Base-by-base conservation (phyloP, 257 asterid genomes). In the Jacaranda mimosifolia region DNA sequence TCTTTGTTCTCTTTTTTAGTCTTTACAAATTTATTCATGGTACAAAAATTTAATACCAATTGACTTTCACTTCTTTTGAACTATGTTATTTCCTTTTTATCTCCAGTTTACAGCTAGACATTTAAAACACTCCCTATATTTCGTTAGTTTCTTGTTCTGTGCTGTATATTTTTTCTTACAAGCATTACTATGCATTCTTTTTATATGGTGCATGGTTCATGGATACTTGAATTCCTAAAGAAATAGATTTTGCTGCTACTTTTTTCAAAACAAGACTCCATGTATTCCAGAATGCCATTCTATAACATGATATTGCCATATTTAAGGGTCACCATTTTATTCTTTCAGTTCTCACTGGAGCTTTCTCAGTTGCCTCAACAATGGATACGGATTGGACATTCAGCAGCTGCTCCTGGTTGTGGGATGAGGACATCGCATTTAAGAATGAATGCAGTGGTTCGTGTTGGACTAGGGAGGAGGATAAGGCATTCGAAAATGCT, bases 401-500 rank as follows among this genome's bases (percentile, higher is more conserved):
- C 76, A 63, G 51, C 71, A 80, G 83, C 77, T 63, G 62, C 80
- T 72, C 75, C 10, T 62, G 76, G 82, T 4, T 46, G 63, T 80
- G 73, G 83, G 87, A 80, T 46, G 83, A 73, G 42, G 85, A 68
- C 59, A 6, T n/a, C 9, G 17, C 65, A 76, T 67, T 68, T 36
- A 62, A 52, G 74, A 73, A 79, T 40, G 62, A 62, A 76, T 73
- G 82, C 77, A 63, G 21, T 38, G 36, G 58, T 70, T 60, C 85
- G 35, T n/a, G 58, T 8, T 86, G 85, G 92, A 80, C 82, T 2
- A 60, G 53, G 78, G 87, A 86, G 63, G 81, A 85, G 78, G 74
- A 85, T 70, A 80, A 85, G 81, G 86, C 86, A 35, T 88, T 82
- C 48, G 92, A 85, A 79, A 80, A 73, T 76, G 86, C 82, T 21